Conservation (phyloP, 257 asterid species). For the Leptodermis oblonga region DNA sequence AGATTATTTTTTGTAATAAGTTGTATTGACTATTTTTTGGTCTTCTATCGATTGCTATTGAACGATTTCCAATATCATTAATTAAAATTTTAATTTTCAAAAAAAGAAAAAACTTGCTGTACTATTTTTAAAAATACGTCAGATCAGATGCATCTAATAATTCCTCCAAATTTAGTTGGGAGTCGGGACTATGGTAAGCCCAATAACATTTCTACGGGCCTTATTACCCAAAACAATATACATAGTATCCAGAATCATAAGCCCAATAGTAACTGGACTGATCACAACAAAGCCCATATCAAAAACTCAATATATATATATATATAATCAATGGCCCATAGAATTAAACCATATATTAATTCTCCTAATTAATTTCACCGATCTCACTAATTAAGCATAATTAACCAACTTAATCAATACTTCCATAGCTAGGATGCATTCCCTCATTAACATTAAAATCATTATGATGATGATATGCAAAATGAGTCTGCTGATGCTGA, state of each 20-base stretch:
- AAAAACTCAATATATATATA: background rate
- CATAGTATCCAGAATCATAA: too few relatives aligned
- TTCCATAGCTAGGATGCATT: conserved; percentile 42
- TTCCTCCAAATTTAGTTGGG: background rate
- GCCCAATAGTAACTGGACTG: too few relatives aligned
- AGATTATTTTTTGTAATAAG: too few relatives aligned
- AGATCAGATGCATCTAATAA: too few relatives aligned
- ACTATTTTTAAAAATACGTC: too few relatives aligned
- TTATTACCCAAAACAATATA: background rate
- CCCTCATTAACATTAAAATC: conserved; percentile 68
- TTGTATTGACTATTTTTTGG: too few relatives aligned
- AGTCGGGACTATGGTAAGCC: too few relatives aligned
- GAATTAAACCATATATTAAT: background rate
- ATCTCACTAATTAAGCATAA: background rate
- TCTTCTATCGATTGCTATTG: too few relatives aligned
- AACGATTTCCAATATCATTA: too few relatives aligned
- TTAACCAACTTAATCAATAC: conserved; percentile 18
- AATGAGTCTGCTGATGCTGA: too few relatives aligned
- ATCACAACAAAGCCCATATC: background rate
- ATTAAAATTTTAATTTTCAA: too few relatives aligned
- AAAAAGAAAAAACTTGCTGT: too few relatives aligned
- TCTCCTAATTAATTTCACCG: background rate
- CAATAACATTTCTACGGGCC: background rate
- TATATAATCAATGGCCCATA: background rate
- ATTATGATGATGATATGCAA: conserved; percentile 50